These are phyloP conservation scores for Fonsecaea pedrosoi DNA, from an alignment of 2,329 filamentous ascomycete genomes.

Conservation along the genomic window DNA sequence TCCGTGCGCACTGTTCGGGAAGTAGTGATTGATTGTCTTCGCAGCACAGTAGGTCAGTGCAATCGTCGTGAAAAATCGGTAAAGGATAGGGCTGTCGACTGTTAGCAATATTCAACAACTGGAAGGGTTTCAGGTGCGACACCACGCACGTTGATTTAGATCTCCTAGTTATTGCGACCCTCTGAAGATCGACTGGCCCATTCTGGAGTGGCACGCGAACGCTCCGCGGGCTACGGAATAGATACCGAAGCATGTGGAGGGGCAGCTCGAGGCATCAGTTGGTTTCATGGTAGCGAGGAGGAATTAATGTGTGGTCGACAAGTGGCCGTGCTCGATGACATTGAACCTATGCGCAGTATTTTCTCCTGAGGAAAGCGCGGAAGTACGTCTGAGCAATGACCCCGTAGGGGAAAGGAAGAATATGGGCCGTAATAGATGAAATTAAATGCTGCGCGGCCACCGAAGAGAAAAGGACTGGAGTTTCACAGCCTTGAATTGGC, in stretches of 20 bases:
- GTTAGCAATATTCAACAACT: slow-evolving; percentile 10
- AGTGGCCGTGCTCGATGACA: neutral
- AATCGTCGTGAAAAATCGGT: slow-evolving; percentile 36
- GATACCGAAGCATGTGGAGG: slow-evolving; percentile 37
- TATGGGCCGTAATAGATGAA: neutral
- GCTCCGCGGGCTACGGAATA: slow-evolving; percentile 38
- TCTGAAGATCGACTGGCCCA: slow-evolving; percentile 32
- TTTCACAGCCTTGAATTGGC: neutral
- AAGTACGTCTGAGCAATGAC: neutral
- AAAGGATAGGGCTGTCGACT: slow-evolving; percentile 25
- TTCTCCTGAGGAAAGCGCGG: neutral
- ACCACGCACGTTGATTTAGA: slow-evolving; percentile 30
- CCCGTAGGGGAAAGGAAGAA: neutral
- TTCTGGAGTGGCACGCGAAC: slow-evolving; percentile 38
- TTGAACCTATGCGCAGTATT: neutral
- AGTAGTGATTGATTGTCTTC: slow-evolving; percentile 25
- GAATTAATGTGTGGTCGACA: neutral
- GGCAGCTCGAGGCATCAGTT: slow-evolving; percentile 14
- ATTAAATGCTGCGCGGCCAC: neutral
- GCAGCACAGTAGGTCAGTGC: slow-evolving; percentile 35
- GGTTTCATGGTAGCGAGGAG: slow-evolving; percentile 28
- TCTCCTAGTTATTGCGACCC: slow-evolving; percentile 34
- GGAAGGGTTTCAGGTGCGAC: slow-evolving; percentile 4
- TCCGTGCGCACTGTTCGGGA: slow-evolving; percentile 13
- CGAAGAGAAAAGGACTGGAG: neutral